Percentiles rank a stretch among this genome's conserved stretches.
phyloP scores from a whole-genome alignment of 768 basidiomycete species.

The Trametopsis cervina region DNA sequence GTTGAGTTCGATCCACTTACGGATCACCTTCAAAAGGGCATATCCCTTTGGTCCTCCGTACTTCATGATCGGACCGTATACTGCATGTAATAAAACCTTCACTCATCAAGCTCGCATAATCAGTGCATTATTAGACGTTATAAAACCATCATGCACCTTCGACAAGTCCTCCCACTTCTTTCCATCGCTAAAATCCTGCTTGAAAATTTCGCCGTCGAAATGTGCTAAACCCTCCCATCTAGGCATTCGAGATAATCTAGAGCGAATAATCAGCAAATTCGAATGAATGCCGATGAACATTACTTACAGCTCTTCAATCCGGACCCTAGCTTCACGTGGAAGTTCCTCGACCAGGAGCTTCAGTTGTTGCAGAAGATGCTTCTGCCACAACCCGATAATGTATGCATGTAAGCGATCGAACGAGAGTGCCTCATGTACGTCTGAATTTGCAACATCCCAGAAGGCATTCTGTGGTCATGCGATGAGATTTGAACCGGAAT shows the following conservation, averaged over 20 bases:
- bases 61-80: conserved; percentile 1
- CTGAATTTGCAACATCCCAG: conserved; percentile 29
- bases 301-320: too few species aligned
- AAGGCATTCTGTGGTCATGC: conserved; percentile 37
- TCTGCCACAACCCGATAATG: neutral
- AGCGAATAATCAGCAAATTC: too few species aligned
- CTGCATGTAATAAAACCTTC: too few species aligned
- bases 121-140: too few species aligned
- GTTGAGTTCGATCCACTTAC: conserved; percentile 4
- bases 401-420: conserved; percentile 18
- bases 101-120: too few species aligned
- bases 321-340: too few species aligned
- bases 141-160: neutral
- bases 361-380: conserved; percentile 3
- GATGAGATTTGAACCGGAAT: too few species aligned
- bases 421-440: conserved; percentile 27
- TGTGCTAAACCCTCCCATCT: neutral
- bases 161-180: neutral
- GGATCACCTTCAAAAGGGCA: neutral
- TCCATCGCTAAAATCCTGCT: neutral
- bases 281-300: too few species aligned
- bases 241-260: neutral
- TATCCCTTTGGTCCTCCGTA: neutral
- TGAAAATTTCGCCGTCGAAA: neutral
- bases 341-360: neutral